A percentile compares a stretch with the other conserved stretches of the same genome.
Evolutionary conservation across 139 green algal genomes (phyloP).

Genomic region (Raphidocelis subcapitata): DNA sequence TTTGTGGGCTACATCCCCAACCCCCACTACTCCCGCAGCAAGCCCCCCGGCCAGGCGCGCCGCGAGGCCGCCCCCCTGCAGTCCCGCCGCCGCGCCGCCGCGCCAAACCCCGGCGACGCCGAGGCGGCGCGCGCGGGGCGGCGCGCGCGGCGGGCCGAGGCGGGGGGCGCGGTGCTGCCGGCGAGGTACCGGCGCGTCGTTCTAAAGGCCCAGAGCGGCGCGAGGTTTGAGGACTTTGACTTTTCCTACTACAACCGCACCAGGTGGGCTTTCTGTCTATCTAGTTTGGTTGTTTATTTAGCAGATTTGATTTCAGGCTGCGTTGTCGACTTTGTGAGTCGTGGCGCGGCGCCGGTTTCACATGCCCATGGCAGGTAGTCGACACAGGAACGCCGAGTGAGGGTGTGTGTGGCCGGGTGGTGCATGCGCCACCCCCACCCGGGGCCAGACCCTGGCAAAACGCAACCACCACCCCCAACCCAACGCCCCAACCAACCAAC

Average conservation of each 20-base stretch:
- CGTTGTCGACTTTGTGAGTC: too few relatives aligned
- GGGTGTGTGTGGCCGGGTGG: too few relatives aligned
- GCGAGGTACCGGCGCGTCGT: slow-evolving; percentile 63
- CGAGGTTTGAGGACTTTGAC: slow-evolving; percentile 82
- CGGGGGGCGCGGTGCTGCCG: slow-evolving; percentile 62
- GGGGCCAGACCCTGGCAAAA: too few relatives aligned
- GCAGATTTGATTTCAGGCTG: too few relatives aligned
- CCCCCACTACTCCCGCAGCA: slow-evolving; percentile 60
- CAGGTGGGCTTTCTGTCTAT: too few relatives aligned
- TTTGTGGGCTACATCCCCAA: slow-evolving; percentile 86
- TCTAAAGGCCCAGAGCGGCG: slow-evolving; percentile 52
- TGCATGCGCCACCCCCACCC: too few relatives aligned
- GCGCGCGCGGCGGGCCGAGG: slow-evolving; percentile 34
- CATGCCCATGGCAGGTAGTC: too few relatives aligned
- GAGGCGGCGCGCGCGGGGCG: slow-evolving; percentile 24
- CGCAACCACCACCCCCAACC: too few relatives aligned
- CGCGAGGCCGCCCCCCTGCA: slow-evolving; percentile 16
- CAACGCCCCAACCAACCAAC: too few relatives aligned
- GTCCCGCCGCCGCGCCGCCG: background rate
- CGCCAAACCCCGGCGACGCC: background rate
- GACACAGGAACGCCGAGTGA: too few relatives aligned
- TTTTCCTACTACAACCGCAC: slow-evolving; percentile 79
- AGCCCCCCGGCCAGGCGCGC: slow-evolving; percentile 37
- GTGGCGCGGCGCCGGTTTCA: too few relatives aligned
- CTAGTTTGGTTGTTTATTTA: too few relatives aligned